Evolutionary conservation across 116 monocot genomes (phyloP).

Genomic region (Phalaenopsis hybrid): DNA sequence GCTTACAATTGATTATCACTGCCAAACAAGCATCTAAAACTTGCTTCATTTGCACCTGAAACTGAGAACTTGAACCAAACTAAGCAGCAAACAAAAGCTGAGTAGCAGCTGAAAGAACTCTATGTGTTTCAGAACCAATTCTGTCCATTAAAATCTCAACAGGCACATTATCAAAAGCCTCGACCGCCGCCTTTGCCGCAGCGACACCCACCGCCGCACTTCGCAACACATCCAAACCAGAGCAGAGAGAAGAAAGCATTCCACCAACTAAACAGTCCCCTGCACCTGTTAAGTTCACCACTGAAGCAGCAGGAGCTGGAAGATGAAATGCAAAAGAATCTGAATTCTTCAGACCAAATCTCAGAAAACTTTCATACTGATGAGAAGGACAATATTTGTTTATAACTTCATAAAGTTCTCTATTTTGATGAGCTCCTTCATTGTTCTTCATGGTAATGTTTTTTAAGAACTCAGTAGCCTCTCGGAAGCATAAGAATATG

Average conservation of each 20-base stretch:
- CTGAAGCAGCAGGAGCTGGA: slow-evolving; percentile 56
- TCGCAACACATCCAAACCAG: slow-evolving; percentile 51
- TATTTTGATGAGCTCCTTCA: background rate
- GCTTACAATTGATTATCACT: background rate
- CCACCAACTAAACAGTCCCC: slow-evolving; percentile 91
- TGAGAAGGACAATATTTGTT: slow-evolving; percentile 11
- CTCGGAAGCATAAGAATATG: slow-evolving; percentile 51
- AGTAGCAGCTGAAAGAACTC: background rate
- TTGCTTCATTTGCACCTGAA: no score
- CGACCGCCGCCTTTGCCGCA: slow-evolving; percentile 67
- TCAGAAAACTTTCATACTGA: background rate
- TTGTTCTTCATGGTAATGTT: slow-evolving; percentile 5
- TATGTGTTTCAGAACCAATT: slow-evolving; percentile 24
- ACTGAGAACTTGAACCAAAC: background rate
- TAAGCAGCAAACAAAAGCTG: background rate
- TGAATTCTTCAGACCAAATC: background rate
- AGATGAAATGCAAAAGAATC: slow-evolving; percentile 47
- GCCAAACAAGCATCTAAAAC: background rate
- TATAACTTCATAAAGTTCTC: slow-evolving; percentile 21
- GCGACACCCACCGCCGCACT: slow-evolving; percentile 57
- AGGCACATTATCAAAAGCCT: slow-evolving; percentile 55
- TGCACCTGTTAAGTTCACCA: slow-evolving; percentile 59
- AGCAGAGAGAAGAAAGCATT: slow-evolving; percentile 46
- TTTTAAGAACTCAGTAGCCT: slow-evolving; percentile 23
- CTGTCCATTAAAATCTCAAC: slow-evolving; percentile 16